These are phyloP conservation scores for Mycena belliarum DNA, from an alignment of 768 basidiomycete species.

Conservation along the genomic window DNA sequence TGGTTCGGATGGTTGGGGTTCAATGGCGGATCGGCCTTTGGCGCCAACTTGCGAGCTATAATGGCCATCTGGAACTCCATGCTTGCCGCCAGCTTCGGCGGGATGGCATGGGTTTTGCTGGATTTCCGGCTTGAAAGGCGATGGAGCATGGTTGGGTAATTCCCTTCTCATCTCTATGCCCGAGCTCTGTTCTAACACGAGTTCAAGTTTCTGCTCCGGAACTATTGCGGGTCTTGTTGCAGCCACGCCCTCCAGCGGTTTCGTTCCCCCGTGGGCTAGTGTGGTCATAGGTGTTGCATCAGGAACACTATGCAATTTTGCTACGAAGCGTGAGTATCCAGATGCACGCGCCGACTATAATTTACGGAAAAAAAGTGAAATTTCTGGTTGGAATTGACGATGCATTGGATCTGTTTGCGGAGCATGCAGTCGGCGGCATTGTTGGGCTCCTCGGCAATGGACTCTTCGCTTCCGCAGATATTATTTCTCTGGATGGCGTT, in stretches of 20 bases:
- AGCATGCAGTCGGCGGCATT: conserved; percentile 68
- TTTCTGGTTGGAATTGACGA: conserved; percentile 76
- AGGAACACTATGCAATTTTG: conserved; percentile 78
- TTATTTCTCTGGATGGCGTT: conserved; percentile 71
- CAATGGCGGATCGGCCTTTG: conserved; percentile 88
- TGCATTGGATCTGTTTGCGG: conserved; percentile 88
- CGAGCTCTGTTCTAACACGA: background rate
- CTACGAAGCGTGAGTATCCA: conserved; percentile 65
- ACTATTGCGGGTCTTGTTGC: conserved; percentile 88
- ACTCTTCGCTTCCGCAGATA: conserved; percentile 67
- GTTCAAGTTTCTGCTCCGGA: conserved; percentile 78
- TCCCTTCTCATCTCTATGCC: background rate
- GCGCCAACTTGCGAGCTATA: conserved; percentile 84
- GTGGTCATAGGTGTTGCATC: conserved; percentile 75
- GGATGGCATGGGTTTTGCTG: conserved; percentile 79
- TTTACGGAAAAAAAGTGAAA: conserved; percentile 50
- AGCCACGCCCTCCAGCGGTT: conserved; percentile 87
- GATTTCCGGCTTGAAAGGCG: conserved; percentile 81
- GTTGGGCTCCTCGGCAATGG: conserved; percentile 55
- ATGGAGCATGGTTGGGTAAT: conserved; percentile 74
- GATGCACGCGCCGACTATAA: too few relatives aligned
- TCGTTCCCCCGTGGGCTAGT: conserved; percentile 73
- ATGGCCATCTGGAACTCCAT: conserved; percentile 89
- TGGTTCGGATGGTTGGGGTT: conserved; percentile 66
- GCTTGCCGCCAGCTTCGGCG: conserved; percentile 80